Conservation (phyloP, 1,139 yeast genomes). For the Lodderomyces beijingensis region DNA sequence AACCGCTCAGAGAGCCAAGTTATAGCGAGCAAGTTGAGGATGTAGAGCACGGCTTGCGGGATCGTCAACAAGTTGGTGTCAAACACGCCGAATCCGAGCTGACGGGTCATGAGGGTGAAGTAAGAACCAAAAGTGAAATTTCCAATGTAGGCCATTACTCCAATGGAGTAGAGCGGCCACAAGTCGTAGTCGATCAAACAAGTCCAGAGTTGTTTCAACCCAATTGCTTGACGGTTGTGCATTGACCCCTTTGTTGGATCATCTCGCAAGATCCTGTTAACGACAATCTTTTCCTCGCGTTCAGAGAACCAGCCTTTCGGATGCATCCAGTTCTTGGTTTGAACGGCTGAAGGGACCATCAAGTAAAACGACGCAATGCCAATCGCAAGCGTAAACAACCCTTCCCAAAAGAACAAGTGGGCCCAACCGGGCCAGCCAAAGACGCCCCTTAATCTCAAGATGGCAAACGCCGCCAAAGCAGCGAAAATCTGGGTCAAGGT, state of each 20-base stretch:
- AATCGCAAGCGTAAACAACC: conserved; percentile 49
- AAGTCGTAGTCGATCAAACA: conserved; percentile 51
- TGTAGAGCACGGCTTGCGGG: conserved; percentile 23
- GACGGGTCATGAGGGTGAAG: conserved; percentile 35
- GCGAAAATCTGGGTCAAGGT: conserved; percentile 27
- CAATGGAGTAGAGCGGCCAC: conserved; percentile 55
- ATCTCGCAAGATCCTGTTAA: conserved; percentile 58
- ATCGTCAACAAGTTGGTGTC: conserved; percentile 52
- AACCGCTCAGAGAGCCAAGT: conserved; percentile 37
- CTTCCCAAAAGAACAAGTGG: conserved; percentile 65
- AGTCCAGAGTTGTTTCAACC: conserved; percentile 30
- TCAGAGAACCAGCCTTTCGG: conserved; percentile 62
- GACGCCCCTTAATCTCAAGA: conserved; percentile 23
- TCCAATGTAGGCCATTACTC: conserved; percentile 45
- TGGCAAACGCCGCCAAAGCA: conserved; percentile 32
- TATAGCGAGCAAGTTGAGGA: conserved; percentile 28
- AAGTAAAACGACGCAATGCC: conserved; percentile 50
- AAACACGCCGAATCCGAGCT: conserved; percentile 53
- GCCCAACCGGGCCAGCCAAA: conserved; percentile 50
- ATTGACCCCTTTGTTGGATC: conserved; percentile 68
- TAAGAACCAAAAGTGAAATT: conserved; percentile 23
- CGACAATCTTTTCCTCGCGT: conserved; percentile 57
- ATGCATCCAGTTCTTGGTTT: conserved; percentile 48
- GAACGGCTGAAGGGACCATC: conserved; percentile 59
- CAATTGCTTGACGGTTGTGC: conserved; percentile 58